These are phyloP conservation scores for Pseudomonodictys pantanalensis DNA, from an alignment of 495 filamentous ascomycete species.

Conservation along the genomic window DNA sequence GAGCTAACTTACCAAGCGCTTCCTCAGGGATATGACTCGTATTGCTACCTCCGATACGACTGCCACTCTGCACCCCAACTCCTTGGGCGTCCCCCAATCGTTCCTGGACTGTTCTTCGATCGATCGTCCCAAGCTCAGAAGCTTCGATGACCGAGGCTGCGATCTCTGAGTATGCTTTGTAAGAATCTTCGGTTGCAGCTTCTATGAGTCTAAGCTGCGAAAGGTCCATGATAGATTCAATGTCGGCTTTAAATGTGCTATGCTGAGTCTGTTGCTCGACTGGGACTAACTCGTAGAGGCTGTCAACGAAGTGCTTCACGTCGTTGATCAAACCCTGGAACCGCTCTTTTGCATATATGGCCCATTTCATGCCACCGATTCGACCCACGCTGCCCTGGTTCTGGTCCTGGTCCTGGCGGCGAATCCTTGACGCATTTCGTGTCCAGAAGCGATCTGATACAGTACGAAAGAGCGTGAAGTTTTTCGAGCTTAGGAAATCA, in stretches of 20 bases:
- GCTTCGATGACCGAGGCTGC: slow-evolving; percentile 1
- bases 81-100: neutral
- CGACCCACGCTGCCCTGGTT: neutral
- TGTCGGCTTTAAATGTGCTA: neutral
- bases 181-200: neutral
- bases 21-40: too few species aligned
- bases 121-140: neutral
- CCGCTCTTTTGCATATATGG: neutral
- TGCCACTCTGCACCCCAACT: too few species aligned
- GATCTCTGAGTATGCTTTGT: neutral
- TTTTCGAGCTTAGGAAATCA: neutral
- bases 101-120: neutral
- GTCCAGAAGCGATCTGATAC: neutral
- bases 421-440: neutral
- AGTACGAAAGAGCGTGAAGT: neutral
- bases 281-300: neutral
- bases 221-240: neutral
- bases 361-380: neutral
- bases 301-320: slow-evolving; percentile 5
- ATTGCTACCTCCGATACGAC: too few species aligned
- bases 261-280: neutral
- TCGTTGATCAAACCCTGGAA: slow-evolving; percentile 1
- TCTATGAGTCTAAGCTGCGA: neutral
- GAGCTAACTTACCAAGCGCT: too few species aligned
- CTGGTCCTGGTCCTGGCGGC: neutral